Evolutionary conservation across 2,329 filamentous ascomycete genomes (phyloP).

Genomic region (Hypoxylon sp.): DNA sequence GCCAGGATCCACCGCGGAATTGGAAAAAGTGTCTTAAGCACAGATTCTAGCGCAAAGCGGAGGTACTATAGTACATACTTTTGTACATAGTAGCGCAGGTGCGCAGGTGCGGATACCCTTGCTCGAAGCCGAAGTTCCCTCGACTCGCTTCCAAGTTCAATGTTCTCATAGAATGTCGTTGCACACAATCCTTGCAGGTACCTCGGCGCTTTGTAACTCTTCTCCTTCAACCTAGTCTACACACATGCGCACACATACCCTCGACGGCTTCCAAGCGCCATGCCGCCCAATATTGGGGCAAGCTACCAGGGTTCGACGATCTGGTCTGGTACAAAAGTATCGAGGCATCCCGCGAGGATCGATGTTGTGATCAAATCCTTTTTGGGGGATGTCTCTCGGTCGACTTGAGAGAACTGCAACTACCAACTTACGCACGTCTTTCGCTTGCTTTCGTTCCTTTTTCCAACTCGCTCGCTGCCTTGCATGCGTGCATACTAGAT

Average conservation of each 20-base stretch:
- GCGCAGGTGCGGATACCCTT: slow-evolving; percentile 32
- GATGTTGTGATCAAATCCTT: slow-evolving; percentile 37
- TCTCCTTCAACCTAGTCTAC: slow-evolving; percentile 2
- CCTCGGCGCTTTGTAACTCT: slow-evolving; percentile 23
- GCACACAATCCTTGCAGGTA: slow-evolving; percentile 36
- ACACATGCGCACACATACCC: slow-evolving; percentile 23
- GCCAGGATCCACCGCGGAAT: slow-evolving; percentile 39
- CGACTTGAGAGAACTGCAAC: slow-evolving; percentile 9
- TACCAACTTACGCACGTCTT: slow-evolving; percentile 21
- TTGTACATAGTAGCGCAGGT: slow-evolving; percentile 6
- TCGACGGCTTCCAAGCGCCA: slow-evolving; percentile 50
- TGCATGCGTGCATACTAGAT: slow-evolving; percentile 38
- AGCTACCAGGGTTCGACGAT: slow-evolving; percentile 50
- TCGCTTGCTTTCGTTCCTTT: slow-evolving; percentile 30
- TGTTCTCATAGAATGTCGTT: slow-evolving; percentile 30
- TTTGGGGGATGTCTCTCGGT: slow-evolving; percentile 27
- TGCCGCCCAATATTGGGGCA: slow-evolving; percentile 50
- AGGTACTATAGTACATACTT: slow-evolving; percentile 18
- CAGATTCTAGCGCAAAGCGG: slow-evolving; percentile 30
- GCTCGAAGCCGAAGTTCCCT: slow-evolving; percentile 39
- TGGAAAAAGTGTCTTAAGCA: slow-evolving; percentile 33
- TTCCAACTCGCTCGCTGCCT: slow-evolving; percentile 32
- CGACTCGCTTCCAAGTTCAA: slow-evolving; percentile 43
- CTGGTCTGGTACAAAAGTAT: slow-evolving; percentile 51
- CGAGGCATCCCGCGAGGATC: slow-evolving; percentile 48